phyloP scores from a whole-genome alignment of 768 basidiomycete genomes.

The Vararia minispora region DNA sequence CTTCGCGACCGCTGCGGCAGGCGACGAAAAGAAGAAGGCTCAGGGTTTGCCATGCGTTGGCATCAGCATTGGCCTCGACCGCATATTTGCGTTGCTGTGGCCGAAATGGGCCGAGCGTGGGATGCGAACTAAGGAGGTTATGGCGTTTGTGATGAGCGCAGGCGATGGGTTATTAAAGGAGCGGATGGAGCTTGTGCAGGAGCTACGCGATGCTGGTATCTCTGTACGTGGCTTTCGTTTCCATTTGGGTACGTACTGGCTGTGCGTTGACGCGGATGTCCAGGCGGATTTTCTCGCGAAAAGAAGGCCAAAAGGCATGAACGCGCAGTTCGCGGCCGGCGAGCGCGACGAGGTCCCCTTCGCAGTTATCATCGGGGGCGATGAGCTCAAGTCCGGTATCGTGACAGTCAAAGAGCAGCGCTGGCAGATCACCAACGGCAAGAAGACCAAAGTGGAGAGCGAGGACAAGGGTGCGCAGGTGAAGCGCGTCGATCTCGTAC shows the following conservation, averaged over 20 bases:
- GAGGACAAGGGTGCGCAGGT: slow-evolving; percentile 38
- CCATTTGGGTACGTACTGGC: background rate
- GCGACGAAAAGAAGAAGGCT: slow-evolving; percentile 59
- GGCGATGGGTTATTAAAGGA: slow-evolving; percentile 85
- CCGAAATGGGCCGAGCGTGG: slow-evolving; percentile 74
- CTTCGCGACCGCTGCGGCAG: slow-evolving; percentile 76
- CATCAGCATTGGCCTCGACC: slow-evolving; percentile 85
- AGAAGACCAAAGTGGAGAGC: slow-evolving; percentile 47
- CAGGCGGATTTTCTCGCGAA: slow-evolving; percentile 92
- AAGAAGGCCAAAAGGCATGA: slow-evolving; percentile 81
- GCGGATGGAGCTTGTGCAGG: slow-evolving; percentile 67
- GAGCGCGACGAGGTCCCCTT: slow-evolving; percentile 91
- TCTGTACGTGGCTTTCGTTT: slow-evolving; percentile 39
- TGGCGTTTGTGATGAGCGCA: slow-evolving; percentile 88
- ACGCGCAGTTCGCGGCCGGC: slow-evolving; percentile 78
- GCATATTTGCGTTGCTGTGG: slow-evolving; percentile 87
- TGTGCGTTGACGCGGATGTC: slow-evolving; percentile 1
- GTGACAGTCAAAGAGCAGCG: slow-evolving; percentile 89
- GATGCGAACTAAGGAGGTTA: slow-evolving; percentile 79
- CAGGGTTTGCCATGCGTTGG: slow-evolving; percentile 79
- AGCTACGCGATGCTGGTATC: slow-evolving; percentile 79
- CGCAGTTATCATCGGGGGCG: slow-evolving; percentile 81
- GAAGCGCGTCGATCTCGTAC: slow-evolving; percentile 21
- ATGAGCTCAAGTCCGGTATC: slow-evolving; percentile 74
- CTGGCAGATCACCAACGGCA: slow-evolving; percentile 66